Base-by-base conservation (phyloP, 768 basidiomycete genomes). In the Boletus huronensis region DNA sequence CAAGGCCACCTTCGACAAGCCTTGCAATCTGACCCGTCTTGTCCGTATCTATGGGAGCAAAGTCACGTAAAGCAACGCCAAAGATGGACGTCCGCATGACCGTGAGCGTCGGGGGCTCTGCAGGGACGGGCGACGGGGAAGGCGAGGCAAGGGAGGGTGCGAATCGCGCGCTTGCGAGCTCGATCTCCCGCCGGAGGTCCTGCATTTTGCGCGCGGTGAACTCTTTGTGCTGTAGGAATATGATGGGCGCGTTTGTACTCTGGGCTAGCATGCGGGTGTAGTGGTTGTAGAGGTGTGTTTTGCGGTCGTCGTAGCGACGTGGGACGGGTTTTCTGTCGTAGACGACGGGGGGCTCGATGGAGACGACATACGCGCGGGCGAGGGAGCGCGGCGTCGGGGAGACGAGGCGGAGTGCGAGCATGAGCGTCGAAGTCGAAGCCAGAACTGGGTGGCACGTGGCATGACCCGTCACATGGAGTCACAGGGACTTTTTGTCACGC, bases 161-260 rank as follows among this genome's bases (percentile, higher is more conserved):
- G 21, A 64, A 64, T 55, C 78, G 79, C 19, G 74, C 74, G 42
- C 80, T 75, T 2, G 90, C 85, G 3, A 74, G 70, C 5, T 76
- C 69, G 52, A 95, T 84, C 48, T 89, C 87, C 36, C 79, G 74
- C 21, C 93, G 81, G 26, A 97, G 78, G 50, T 80, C 79, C 53
- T 82, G 77, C 60, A 92, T 77, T 38, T 86, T 79, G 38, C 80
- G 75, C 3, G 88, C 83, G 28, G 82, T 75, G 65, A 95, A 88
- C 58, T 90, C 85, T 58, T 80, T 77, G 69, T 93, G 91, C 48
- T 84, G 79, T 55, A 96, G 82, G 72, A 96, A 79, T 59, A 97
- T 75, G 67, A 93, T 74, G 31, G 92, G 85, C 0, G 82, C 75
- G 35, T 76, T 70, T 23, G 71, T 62, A 67, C 80, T 81, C 50